Conservation (phyloP, 352 stramenopile genomes). For the Phytophthora sp. region DNA sequence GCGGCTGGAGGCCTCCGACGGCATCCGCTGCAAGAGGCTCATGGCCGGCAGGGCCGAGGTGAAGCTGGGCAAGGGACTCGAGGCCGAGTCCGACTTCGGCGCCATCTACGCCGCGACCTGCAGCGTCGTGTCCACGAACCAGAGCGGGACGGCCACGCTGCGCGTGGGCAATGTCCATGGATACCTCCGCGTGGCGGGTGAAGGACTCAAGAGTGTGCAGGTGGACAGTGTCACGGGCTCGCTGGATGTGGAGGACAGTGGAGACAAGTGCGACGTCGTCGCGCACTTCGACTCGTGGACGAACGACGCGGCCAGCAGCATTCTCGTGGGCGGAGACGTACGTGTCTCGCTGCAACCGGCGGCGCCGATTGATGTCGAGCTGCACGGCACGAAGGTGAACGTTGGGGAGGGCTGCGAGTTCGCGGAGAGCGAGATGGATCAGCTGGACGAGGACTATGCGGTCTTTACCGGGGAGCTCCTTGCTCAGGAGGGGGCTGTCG, state of each 20-base stretch:
- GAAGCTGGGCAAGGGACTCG: slow-evolving; percentile 53
- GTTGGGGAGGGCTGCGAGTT: slow-evolving; percentile 55
- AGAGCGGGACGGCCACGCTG: slow-evolving; percentile 29
- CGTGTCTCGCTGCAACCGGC: slow-evolving; percentile 70
- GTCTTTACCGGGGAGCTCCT: slow-evolving; percentile 66
- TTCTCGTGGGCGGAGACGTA: slow-evolving; percentile 71
- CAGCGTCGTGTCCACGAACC: slow-evolving; percentile 47
- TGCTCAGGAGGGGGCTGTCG: slow-evolving; percentile 16
- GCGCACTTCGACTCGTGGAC: slow-evolving; percentile 81
- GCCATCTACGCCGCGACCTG: slow-evolving; percentile 76
- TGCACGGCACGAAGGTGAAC: slow-evolving; percentile 60
- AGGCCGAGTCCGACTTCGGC: slow-evolving; percentile 48
- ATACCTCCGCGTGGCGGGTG: slow-evolving; percentile 60
- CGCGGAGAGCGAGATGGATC: slow-evolving; percentile 54
- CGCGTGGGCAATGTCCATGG: slow-evolving; percentile 74
- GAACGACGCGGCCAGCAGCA: slow-evolving; percentile 51
- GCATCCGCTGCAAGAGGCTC: slow-evolving; percentile 65
- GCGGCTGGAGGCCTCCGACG: slow-evolving; percentile 39
- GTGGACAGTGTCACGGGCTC: slow-evolving; percentile 75
- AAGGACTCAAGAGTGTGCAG: slow-evolving; percentile 51
- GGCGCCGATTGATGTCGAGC: slow-evolving; percentile 60
- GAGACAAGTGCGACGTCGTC: slow-evolving; percentile 50
- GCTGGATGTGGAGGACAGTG: slow-evolving; percentile 74
- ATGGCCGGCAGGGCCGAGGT: slow-evolving; percentile 60
- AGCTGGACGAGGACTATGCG: slow-evolving; percentile 78